These are phyloP conservation scores for Gentiana macrophylla DNA, from an alignment of 257 asterid genomes.

Conservation along the genomic window DNA sequence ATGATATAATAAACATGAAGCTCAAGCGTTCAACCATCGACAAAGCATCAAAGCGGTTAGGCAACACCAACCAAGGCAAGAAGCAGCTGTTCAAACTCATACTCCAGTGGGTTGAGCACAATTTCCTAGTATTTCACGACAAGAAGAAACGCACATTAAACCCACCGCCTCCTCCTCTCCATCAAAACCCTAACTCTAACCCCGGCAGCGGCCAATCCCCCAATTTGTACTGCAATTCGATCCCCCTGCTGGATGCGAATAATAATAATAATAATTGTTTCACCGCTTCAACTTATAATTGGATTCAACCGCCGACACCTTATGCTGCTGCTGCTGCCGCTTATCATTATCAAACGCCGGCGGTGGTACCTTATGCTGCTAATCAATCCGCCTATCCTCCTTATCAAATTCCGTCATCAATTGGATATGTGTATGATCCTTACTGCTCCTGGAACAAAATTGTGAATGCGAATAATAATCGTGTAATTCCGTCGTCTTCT, in stretches of 20 bases:
- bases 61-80: slow-evolving; percentile 56
- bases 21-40: slow-evolving; percentile 78
- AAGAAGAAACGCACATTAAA: no score
- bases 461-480: slow-evolving; percentile 20
- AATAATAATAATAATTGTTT: background rate
- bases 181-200: slow-evolving; percentile 10
- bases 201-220: background rate
- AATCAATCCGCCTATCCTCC: no score
- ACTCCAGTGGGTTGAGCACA: slow-evolving; percentile 74
- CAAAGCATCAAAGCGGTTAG: slow-evolving; percentile 60
- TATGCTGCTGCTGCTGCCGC: background rate
- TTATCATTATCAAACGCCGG: background rate
- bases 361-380: no score
- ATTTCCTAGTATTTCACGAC: background rate
- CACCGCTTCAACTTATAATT: slow-evolving; percentile 8
- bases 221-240: slow-evolving; percentile 2
- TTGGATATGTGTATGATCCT: slow-evolving; percentile 21
- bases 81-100: slow-evolving; percentile 64
- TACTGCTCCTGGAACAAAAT: slow-evolving; percentile 16
- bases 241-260: background rate
- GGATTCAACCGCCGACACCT: slow-evolving; percentile 20
- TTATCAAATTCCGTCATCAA: slow-evolving; percentile 1
- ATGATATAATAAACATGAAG: slow-evolving; percentile 70
- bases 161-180: background rate
- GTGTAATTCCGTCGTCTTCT: slow-evolving; percentile 1